Evolutionary conservation across 768 basidiomycete species (phyloP), one percentile per base, ranked within the genome.

Genomic region (Peribolospora baueri): DNA sequence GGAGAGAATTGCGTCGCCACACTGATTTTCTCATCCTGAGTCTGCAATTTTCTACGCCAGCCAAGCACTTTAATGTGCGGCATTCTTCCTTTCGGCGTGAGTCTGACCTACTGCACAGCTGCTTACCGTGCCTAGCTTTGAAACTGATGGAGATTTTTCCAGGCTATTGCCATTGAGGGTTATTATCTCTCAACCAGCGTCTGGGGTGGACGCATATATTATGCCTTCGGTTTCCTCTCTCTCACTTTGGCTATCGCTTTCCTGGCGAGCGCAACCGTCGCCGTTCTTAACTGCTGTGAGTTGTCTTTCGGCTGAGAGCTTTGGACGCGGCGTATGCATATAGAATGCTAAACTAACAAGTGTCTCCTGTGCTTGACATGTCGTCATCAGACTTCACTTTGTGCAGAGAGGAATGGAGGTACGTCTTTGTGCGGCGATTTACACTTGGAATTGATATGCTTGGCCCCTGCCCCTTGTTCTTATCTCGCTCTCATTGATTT

Each of bases 331-430:
- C 47, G 8, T 43, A 84, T 11, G 84, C 84, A 66, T 80, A 25
- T 25, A 25, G 25, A 25, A 25, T 25, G 25, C 25, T 1, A 25
- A 25, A 25, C 25, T 25, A 25, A 25, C 25, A 25, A 25, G 25
- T 25, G 25, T 1, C 25, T 25, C 25, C 25, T 25, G 25, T 25
- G 25, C 25, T 25, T 25, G 25, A 25, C 25, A 25, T 25, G 25
- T 25, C 25, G 25, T 25, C 25, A 25, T 25, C 80, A 4, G 88
- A 97, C 69, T 93, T 95, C 69, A 73, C 78, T 52, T 74, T 97
- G 11, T 95, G 90, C 59, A 82, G 86, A 5, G 91, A 95, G 67
- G 88, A 97, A 62, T 95, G 93, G 66, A 72, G 84, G 81, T 84
- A 54, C 51, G 58, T 52, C 4, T 38, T 45, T n/a, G 10, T 5